These are phyloP conservation scores for Graphilbum sp. DNA, from an alignment of 2,329 filamentous ascomycete genomes.

Conservation along the genomic window DNA sequence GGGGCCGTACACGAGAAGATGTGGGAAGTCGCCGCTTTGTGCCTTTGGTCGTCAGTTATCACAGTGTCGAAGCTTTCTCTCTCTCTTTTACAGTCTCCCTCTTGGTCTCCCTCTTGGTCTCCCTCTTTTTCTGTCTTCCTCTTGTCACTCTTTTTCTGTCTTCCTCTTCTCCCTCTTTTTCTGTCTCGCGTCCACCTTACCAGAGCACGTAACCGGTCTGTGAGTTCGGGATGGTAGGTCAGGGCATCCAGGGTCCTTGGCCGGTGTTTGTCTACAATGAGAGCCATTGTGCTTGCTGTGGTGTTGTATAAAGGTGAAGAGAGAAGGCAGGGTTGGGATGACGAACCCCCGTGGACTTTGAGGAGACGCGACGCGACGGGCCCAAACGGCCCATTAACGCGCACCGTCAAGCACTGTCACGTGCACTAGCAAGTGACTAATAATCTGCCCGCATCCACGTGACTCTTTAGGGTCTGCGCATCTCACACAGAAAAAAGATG, in stretches of 20 bases:
- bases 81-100: too few relatives aligned
- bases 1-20: conserved; percentile 91
- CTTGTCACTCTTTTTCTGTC: too few relatives aligned
- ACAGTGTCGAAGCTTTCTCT: too few relatives aligned
- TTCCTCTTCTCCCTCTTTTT: neutral
- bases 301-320: too few relatives aligned
- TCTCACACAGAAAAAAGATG: conserved; percentile 4
- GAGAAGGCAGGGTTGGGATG: too few relatives aligned
- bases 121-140: too few relatives aligned
- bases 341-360: too few relatives aligned
- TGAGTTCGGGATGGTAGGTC: conserved; percentile 80
- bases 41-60: too few relatives aligned
- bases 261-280: conserved; percentile 56
- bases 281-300: conserved; percentile 32
- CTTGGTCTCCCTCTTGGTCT: too few relatives aligned
- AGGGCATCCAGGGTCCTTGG: conserved; percentile 61
- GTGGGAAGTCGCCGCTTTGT: conserved; percentile 92
- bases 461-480: neutral
- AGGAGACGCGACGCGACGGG: too few relatives aligned
- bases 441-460: neutral
- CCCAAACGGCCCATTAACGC: neutral
- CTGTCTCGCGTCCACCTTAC: conserved; percentile 27
- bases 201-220: conserved; percentile 69
- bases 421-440: neutral
- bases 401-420: too few relatives aligned